These are phyloP conservation scores for Multifurca ochricompacta DNA, from an alignment of 768 basidiomycete genomes.

Conservation along the genomic window DNA sequence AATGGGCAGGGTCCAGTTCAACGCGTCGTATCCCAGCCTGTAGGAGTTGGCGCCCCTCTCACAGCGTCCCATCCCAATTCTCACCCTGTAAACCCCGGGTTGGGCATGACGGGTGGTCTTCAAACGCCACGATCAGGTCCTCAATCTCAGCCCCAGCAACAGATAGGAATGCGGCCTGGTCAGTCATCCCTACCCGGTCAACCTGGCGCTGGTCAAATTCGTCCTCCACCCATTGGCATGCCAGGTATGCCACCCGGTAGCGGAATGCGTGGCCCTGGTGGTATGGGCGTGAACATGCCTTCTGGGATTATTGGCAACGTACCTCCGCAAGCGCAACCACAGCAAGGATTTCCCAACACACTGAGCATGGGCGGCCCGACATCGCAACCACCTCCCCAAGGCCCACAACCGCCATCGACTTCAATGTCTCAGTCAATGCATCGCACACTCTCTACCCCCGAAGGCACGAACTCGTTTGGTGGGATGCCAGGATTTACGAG, in stretches of 20 bases:
- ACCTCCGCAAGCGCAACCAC: constrained; percentile 28
- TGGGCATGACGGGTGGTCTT: constrained; percentile 34
- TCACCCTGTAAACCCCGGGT: constrained; percentile 19
- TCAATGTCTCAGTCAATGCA: constrained; percentile 14
- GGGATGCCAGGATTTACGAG: constrained; percentile 3
- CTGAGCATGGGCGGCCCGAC: constrained; percentile 12
- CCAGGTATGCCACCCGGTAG: constrained; percentile 17
- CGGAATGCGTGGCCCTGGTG: constrained; percentile 34
- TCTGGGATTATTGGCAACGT: constrained; percentile 43
- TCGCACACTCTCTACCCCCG: constrained; percentile 9
- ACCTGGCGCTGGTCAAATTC: constrained; percentile 32
- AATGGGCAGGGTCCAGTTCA: constrained; percentile 29
- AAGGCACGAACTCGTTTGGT: constrained; percentile 3
- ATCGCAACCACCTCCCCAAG: constrained; percentile 6
- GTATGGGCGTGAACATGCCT: constrained; percentile 35
- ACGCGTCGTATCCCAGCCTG: constrained; percentile 51
- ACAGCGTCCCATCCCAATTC: constrained; percentile 6
- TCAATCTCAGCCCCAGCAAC: constrained; percentile 27
- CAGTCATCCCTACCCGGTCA: constrained; percentile 25
- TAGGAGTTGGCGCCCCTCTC: neutral
- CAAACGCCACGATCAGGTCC: constrained; percentile 29
- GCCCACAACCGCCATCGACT: constrained; percentile 5
- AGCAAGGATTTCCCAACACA: constrained; percentile 5
- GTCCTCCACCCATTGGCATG: constrained; percentile 28
- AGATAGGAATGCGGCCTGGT: constrained; percentile 27